Evolutionary conservation across 140 eudicot species (phyloP).

Genomic region (Anethum foeniculum): DNA sequence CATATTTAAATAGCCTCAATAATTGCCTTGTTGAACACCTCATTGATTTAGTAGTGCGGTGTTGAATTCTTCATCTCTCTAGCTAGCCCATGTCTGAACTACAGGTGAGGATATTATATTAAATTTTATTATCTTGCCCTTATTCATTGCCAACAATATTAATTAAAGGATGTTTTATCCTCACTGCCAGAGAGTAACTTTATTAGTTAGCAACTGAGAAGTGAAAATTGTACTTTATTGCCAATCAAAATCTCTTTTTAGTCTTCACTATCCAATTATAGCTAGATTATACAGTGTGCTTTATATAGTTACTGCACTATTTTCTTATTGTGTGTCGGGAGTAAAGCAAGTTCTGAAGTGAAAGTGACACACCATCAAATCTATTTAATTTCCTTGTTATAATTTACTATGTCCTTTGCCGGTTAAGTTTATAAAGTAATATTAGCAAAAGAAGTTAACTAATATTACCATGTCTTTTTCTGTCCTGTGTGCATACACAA

Average conservation of each 20-base stretch:
- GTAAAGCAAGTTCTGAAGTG: not conserved
- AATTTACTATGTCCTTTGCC: not conserved
- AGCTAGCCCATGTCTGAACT: not conserved
- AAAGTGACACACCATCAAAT: constrained; percentile 9
- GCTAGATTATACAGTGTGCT: not conserved
- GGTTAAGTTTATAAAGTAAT: too few species aligned
- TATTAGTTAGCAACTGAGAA: too few species aligned
- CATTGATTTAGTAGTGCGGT: not conserved
- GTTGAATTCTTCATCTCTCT: not conserved
- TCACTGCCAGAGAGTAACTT: not conserved
- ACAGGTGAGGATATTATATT: not conserved
- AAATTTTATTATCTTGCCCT: not conserved
- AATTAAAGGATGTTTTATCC: not conserved
- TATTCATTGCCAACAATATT: not conserved
- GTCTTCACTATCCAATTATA: not conserved
- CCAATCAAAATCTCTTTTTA: not conserved
- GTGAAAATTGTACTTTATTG: not conserved
- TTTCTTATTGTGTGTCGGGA: not conserved
- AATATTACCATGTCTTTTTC: too few species aligned
- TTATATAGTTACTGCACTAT: not conserved
- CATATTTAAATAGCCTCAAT: not conserved
- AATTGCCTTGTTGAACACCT: constrained; percentile 7
- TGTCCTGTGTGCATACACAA: too few species aligned
- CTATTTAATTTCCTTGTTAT: not conserved
- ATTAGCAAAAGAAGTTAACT: too few species aligned